Base-by-base conservation (phyloP, 139 green algal species). In the Chlorella sp. region DNA sequence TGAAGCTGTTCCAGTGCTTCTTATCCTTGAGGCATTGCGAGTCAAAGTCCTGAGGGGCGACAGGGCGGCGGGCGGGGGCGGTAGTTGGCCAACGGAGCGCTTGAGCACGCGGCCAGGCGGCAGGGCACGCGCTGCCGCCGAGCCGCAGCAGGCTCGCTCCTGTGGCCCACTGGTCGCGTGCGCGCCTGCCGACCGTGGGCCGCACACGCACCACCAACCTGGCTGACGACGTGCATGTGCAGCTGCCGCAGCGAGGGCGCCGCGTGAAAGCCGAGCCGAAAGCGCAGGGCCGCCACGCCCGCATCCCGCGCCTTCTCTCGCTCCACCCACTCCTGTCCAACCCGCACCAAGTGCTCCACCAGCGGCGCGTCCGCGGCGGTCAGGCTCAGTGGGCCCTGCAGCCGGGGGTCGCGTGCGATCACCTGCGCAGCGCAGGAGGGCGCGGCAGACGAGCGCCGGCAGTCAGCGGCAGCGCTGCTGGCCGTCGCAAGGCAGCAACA, bases 1-100 rank as follows among this genome's bases (percentile, higher is more conserved):
- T 91, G 81, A 98, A 97, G 55, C 61, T 86, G 74, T 91, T 92
- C 81, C 84, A 97, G 67, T 97, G 93, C 67, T 91, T 88, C 80
- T 95, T 97, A 69, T 83, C 84, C 83, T 95, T 97, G 29, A 97
- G 73, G 23, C 21, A 53, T 4, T 73, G 33, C 4, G 86, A 90
- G 48, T 86, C 60, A 48, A 87, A 90, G 73, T 90, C 85, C 76
- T 88, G 70, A 51, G 31, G 12, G 27, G 48, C 38, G 31, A 45
- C 8, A 42, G 31, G 25, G 8, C 21, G 21, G 48, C 48, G 48
- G 17, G 21, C 17, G 17, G 17, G 48, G 48, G 48, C 48, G 48
- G 21, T 58, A 58, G 21, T n/a, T 21, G 48, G 17, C 17, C 48
- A 58, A 21, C 17, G 17, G 48, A 21, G 17, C 21, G 17, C 48